phyloP scores from a whole-genome alignment of 176 grass and related monocot species.

The Oryza coarctata region DNA sequence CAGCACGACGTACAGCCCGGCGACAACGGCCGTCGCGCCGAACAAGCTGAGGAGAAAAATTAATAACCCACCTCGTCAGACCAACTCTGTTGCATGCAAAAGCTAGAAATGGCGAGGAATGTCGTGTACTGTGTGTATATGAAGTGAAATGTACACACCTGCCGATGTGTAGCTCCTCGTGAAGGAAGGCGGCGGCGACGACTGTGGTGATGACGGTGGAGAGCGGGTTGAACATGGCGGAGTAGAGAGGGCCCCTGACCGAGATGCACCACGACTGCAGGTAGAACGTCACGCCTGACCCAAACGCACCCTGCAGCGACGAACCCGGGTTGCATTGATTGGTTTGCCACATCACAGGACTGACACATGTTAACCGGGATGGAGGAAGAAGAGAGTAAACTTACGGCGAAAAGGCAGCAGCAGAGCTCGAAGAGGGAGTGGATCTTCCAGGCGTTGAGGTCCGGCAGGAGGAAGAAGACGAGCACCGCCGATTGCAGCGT shows the following conservation, averaged over 20 bases:
- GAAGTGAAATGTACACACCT: constrained; percentile 22
- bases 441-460: constrained; percentile 44
- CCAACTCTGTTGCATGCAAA: neutral
- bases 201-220: constrained; percentile 59
- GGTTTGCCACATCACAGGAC: neutral
- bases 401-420: constrained; percentile 57
- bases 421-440: constrained; percentile 44
- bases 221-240: constrained; percentile 75
- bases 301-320: constrained; percentile 44
- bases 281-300: constrained; percentile 66
- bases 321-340: neutral
- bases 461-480: constrained; percentile 39
- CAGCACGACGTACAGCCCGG: constrained; percentile 42
- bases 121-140: too few relatives aligned
- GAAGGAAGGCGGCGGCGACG: constrained; percentile 39
- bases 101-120: neutral
- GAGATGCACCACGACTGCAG: constrained; percentile 74
- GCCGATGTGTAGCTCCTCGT: constrained; percentile 62
- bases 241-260: constrained; percentile 61
- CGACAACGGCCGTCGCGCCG: constrained; percentile 34
- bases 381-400: neutral
- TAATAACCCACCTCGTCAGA: neutral
- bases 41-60: constrained; percentile 27
- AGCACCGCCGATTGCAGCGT: constrained; percentile 43
- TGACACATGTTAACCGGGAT: too few relatives aligned